A percentile compares a stretch with the other conserved stretches of the same genome.
Evolutionary conservation across 345 rosid species (phyloP).

Genomic region (Populus simonii): DNA sequence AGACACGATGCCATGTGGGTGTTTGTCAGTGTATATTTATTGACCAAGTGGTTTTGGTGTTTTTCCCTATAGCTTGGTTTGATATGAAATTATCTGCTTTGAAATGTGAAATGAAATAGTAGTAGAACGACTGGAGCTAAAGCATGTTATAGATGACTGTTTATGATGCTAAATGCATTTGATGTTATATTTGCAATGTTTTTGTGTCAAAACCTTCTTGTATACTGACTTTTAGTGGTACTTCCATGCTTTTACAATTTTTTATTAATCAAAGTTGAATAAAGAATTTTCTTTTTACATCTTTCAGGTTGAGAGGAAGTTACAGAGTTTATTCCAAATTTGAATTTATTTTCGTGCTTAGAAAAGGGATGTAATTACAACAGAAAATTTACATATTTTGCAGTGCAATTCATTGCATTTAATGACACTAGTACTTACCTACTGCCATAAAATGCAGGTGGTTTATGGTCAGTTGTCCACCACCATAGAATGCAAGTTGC

Average conservation of each 20-base stretch:
- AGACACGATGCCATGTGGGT: constrained; percentile 55
- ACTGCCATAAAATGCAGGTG: no score
- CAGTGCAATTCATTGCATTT: no score
- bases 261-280: not conserved
- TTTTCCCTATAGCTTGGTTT: constrained; percentile 4
- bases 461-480: no score
- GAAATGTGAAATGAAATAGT: no score
- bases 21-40: constrained; percentile 17
- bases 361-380: not conserved
- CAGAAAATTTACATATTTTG: not conserved
- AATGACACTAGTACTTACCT: no score
- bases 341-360: no score
- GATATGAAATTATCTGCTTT: not conserved
- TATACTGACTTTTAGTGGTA: not conserved
- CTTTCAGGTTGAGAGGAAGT: not conserved
- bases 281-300: not conserved
- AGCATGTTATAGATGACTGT: not conserved
- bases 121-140: not conserved
- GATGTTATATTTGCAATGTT: not conserved
- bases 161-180: not conserved
- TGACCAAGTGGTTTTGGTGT: not conserved
- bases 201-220: not conserved
- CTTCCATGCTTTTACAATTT: not conserved
- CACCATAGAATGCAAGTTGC: not conserved
- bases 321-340: not conserved